Conservation (phyloP, 257 asterid genomes). For the Sherardia arvensis region DNA sequence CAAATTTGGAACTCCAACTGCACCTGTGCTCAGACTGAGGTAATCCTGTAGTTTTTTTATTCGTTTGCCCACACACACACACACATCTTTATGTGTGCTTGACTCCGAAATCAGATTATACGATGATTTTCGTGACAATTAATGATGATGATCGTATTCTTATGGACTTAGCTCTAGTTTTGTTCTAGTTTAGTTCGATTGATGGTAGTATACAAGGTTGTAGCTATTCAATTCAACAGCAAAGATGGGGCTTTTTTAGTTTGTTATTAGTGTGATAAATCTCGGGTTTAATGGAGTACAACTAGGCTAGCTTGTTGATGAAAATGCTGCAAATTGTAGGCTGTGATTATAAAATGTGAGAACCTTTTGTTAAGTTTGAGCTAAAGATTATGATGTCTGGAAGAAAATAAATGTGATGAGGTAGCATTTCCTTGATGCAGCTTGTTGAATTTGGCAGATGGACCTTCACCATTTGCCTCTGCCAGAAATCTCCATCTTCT, state of each 20-base stretch:
- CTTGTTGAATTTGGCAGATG: constrained; percentile 88
- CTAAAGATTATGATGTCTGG: neutral
- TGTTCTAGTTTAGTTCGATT: too few species aligned
- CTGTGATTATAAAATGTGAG: neutral
- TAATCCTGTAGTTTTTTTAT: too few species aligned
- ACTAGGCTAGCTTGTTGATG: neutral
- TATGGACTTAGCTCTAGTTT: too few species aligned
- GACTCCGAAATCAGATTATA: neutral
- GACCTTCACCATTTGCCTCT: constrained; percentile 14
- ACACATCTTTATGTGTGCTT: too few species aligned
- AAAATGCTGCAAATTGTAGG: neutral
- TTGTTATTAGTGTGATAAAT: too few species aligned
- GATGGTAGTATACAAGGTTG: too few species aligned
- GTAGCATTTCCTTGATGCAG: constrained; percentile 70
- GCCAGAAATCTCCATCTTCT: constrained; percentile 7
- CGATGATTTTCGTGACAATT: neutral
- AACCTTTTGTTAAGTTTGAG: neutral
- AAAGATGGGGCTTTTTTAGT: too few species aligned
- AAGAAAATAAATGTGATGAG: constrained; percentile 9
- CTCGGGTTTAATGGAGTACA: too few species aligned
- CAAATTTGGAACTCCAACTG: constrained; percentile 13
- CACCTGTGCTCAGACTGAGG: constrained; percentile 27
- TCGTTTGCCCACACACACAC: too few species aligned
- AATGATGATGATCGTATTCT: neutral
- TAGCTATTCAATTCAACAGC: too few species aligned